Percentiles rank a stretch among this genome's conserved stretches.
These are phyloP conservation scores for Clausena lansium DNA, from an alignment of 345 rosid species.

Conservation along the genomic window DNA sequence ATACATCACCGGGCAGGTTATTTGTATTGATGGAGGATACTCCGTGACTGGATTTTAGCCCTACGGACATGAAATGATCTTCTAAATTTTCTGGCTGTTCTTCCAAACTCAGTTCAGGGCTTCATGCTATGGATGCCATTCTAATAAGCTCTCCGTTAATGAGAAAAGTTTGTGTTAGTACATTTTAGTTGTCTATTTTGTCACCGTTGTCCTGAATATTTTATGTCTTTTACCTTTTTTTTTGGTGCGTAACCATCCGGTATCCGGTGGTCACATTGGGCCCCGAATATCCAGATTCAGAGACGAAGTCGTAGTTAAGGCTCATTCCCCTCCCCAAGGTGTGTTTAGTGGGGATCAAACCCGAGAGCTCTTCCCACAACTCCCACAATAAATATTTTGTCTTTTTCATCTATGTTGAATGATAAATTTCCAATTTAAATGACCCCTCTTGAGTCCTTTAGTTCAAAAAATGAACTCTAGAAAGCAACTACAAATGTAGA, in stretches of 20 bases:
- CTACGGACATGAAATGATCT: neutral
- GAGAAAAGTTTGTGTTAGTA: neutral
- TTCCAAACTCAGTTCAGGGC: neutral
- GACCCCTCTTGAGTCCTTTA: neutral
- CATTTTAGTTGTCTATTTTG: too few species aligned
- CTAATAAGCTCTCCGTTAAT: neutral
- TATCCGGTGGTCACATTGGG: too few species aligned
- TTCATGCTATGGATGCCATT: neutral
- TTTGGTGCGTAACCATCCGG: too few species aligned
- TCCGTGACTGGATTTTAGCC: neutral
- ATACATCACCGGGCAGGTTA: conserved; percentile 47
- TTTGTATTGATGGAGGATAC: conserved; percentile 29
- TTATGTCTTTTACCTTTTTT: too few species aligned
- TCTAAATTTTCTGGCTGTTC: neutral
- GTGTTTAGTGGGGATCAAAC: too few species aligned
- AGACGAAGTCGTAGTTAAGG: too few species aligned
- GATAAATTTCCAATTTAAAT: neutral
- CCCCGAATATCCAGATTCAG: too few species aligned
- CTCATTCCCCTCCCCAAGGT: too few species aligned
- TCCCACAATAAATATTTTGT: too few species aligned
- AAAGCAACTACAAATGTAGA: too few species aligned
- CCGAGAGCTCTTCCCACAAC: too few species aligned
- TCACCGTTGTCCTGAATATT: neutral
- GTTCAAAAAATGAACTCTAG: neutral
- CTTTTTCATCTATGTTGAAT: too few species aligned